These are phyloP conservation scores for Cyberlindnera euphorbiiphila DNA, from an alignment of 805 yeast species.

Conservation along the genomic window DNA sequence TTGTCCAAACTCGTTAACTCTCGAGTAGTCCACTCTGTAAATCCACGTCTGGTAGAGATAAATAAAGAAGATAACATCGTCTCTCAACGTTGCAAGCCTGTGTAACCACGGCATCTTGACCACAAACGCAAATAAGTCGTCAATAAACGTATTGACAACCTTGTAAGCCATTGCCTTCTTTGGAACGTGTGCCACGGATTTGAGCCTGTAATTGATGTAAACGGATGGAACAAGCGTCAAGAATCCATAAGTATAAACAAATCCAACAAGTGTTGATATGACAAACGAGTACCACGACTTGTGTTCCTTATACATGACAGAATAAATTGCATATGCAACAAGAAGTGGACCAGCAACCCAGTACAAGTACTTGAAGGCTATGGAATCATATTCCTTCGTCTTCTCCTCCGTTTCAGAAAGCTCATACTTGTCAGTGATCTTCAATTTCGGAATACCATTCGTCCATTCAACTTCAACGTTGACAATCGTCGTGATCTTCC, in stretches of 20 bases:
- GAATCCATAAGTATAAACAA: conserved; percentile 40
- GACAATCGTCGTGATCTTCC: conserved; percentile 38
- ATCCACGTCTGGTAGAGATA: conserved; percentile 38
- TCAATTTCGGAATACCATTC: conserved; percentile 23
- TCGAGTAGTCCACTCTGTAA: conserved; percentile 36
- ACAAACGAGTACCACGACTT: conserved; percentile 42
- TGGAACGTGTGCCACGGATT: conserved; percentile 41
- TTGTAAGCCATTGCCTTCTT: conserved; percentile 39
- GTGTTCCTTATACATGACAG: conserved; percentile 35
- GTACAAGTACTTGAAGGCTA: conserved; percentile 37
- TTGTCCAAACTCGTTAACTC: conserved; percentile 35
- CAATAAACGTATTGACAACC: conserved; percentile 38
- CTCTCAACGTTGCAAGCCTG: conserved; percentile 38
- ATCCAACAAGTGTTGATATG: conserved; percentile 36
- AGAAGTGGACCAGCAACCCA: conserved; percentile 35
- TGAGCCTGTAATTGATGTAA: conserved; percentile 39
- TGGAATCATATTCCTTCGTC: conserved; percentile 38
- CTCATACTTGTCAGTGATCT: conserved; percentile 32
- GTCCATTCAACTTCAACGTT: conserved; percentile 28
- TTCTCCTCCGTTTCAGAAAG: conserved; percentile 35
- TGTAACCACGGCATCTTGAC: conserved; percentile 41
- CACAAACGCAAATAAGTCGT: conserved; percentile 39
- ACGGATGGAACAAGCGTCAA: conserved; percentile 37
- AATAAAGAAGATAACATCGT: conserved; percentile 38
- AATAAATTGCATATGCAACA: conserved; percentile 34